Conservation (phyloP, 1,139 yeast species). For the Hyphopichia khmerensis region DNA sequence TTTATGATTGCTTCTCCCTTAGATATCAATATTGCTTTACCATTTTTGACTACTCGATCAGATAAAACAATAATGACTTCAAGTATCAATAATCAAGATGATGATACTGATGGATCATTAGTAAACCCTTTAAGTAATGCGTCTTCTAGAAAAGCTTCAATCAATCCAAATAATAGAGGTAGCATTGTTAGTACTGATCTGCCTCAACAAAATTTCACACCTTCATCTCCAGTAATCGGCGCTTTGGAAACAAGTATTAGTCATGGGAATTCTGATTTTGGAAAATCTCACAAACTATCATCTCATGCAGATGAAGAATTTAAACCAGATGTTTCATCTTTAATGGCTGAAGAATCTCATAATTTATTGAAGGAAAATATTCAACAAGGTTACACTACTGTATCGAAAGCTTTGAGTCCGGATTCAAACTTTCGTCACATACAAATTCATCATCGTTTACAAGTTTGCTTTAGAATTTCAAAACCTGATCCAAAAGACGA, state of each 20-base stretch:
- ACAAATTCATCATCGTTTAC: constrained; percentile 72
- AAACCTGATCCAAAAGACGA: constrained; percentile 58
- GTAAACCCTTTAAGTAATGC: constrained; percentile 11
- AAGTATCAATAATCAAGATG: constrained; percentile 14
- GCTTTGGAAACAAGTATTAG: constrained; percentile 40
- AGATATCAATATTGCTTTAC: constrained; percentile 46
- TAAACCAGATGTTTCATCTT: constrained; percentile 29
- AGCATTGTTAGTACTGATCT: constrained; percentile 7
- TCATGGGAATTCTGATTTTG: constrained; percentile 23
- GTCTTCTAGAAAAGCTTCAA: constrained; percentile 25
- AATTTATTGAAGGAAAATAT: constrained; percentile 27
- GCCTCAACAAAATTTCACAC: constrained; percentile 12
- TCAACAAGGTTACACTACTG: constrained; percentile 36
- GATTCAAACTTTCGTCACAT: constrained; percentile 73
- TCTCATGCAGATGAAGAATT: constrained; percentile 15
- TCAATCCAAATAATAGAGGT: constrained; percentile 7
- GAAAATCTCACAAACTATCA: constrained; percentile 10
- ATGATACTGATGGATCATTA: constrained; percentile 11
- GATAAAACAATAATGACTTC: constrained; percentile 33
- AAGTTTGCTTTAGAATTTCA: constrained; percentile 75
- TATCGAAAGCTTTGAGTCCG: constrained; percentile 52
- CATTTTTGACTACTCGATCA: constrained; percentile 41
- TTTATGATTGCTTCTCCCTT: constrained; percentile 45
- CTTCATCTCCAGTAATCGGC: constrained; percentile 42
- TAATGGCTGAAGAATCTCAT: constrained; percentile 25